These are phyloP conservation scores for Prinsepia uniflora DNA, from an alignment of 306 rosid species.

Conservation along the genomic window DNA sequence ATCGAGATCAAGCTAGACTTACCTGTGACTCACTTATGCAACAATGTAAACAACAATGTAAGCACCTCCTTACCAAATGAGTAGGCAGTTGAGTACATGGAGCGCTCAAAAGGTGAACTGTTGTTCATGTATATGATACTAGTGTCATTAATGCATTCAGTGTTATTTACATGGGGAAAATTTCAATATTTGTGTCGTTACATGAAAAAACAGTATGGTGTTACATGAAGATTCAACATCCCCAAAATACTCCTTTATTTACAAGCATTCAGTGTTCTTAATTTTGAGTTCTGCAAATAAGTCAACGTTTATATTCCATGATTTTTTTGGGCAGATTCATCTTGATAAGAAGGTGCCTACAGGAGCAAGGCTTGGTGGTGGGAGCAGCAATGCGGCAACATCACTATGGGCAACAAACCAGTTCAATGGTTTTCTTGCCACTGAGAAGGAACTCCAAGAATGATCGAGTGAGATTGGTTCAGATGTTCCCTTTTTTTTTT, in stretches of 20 bases:
- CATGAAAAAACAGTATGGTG: no score
- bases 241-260: no score
- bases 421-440: slow-evolving; percentile 66
- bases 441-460: slow-evolving; percentile 88
- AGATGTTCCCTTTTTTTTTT: slow-evolving; percentile 95
- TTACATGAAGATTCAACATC: no score
- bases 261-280: no score
- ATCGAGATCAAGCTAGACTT: no score
- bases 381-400: slow-evolving; percentile 98
- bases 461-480: slow-evolving; percentile 99
- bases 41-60: slow-evolving; percentile 7
- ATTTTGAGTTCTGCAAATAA: neutral
- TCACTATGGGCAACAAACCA: slow-evolving; percentile 98
- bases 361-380: slow-evolving; percentile 99
- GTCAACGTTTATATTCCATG: neutral
- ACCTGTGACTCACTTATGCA: no score
- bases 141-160: slow-evolving; percentile 76
- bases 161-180: no score
- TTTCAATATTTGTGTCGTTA: no score
- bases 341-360: slow-evolving; percentile 89
- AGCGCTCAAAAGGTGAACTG: slow-evolving; percentile 84
- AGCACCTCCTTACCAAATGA: slow-evolving; percentile 69
- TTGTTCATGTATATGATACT: slow-evolving; percentile 76
- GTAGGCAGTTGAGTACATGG: slow-evolving; percentile 87
- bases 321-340: slow-evolving; percentile 64